These are phyloP conservation scores for Cutaneotrichosporon curvatum DNA, from an alignment of 1,284 basidiomycete species.

Conservation along the genomic window DNA sequence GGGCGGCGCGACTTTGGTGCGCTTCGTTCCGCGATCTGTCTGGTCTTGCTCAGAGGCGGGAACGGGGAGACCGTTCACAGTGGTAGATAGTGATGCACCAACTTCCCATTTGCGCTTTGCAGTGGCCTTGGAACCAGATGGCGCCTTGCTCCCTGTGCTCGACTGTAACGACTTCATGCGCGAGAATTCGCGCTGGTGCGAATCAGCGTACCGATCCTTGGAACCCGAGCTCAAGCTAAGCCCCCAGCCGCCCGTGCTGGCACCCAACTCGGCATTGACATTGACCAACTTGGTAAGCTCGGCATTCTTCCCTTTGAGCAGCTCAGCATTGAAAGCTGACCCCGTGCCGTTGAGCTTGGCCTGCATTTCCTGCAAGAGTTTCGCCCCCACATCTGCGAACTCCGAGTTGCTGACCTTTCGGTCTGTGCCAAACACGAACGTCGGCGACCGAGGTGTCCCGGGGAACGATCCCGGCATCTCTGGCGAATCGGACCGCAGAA, in stretches of 20 bases:
- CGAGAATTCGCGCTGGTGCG: constrained; percentile 38
- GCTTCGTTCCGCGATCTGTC: constrained; percentile 8
- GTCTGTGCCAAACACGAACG: constrained; percentile 26
- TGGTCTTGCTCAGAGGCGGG: neutral
- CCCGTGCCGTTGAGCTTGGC: constrained; percentile 27
- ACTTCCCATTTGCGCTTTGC: constrained; percentile 9
- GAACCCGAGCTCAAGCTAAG: constrained; percentile 10
- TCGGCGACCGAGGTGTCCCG: neutral
- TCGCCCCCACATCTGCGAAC: constrained; percentile 32
- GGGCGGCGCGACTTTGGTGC: constrained; percentile 3
- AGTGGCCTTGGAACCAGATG: neutral
- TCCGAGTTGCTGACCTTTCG: constrained; percentile 22
- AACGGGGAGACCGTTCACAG: constrained; percentile 4
- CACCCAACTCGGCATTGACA: constrained; percentile 22
- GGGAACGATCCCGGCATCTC: constrained; percentile 11
- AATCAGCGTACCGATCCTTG: constrained; percentile 33
- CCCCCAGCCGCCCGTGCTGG: constrained; percentile 28
- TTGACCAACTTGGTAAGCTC: constrained; percentile 33
- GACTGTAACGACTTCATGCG: constrained; percentile 22
- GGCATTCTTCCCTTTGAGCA: constrained; percentile 38
- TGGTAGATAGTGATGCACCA: neutral
- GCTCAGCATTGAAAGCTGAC: constrained; percentile 27
- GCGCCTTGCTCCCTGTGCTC: neutral
- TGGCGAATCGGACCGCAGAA: neutral
- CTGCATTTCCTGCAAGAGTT: constrained; percentile 38